Conservation (phyloP, 192 early-diverging fungal species). For the Jimgerdemannia flammicorona region DNA sequence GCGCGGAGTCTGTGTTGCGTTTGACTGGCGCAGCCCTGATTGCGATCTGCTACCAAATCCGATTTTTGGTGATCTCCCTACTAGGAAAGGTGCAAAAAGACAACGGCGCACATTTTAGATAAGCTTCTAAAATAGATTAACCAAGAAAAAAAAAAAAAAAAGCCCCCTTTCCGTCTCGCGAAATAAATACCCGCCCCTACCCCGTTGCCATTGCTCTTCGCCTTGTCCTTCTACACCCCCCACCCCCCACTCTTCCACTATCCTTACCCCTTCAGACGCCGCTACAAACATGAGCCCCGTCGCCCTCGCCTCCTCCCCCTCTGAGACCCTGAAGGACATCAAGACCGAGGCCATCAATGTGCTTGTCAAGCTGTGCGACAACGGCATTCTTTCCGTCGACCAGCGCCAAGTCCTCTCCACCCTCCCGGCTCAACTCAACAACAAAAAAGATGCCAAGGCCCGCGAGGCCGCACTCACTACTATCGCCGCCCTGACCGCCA, state of each 20-base stretch:
- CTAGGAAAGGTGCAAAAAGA: too few species aligned
- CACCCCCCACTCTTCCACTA: slow-evolving; percentile 19
- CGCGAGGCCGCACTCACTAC: slow-evolving; percentile 62
- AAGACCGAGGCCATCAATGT: slow-evolving; percentile 46
- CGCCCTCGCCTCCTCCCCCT: slow-evolving; percentile 32
- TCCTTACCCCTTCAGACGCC: slow-evolving; percentile 3
- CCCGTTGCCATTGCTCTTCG: too few species aligned
- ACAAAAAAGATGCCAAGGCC: slow-evolving; percentile 66
- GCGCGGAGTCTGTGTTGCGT: too few species aligned
- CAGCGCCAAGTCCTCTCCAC: slow-evolving; percentile 55
- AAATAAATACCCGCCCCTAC: too few species aligned
- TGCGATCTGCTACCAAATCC: too few species aligned
- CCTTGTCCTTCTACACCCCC: slow-evolving; percentile 22
- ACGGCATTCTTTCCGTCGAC: slow-evolving; percentile 56
- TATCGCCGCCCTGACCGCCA: slow-evolving; percentile 51
- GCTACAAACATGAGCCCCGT: slow-evolving; percentile 27
- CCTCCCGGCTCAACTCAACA: slow-evolving; percentile 52
- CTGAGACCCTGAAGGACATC: slow-evolving; percentile 43
- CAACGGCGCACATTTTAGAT: too few species aligned
- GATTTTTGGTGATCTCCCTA: too few species aligned
- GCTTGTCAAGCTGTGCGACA: slow-evolving; percentile 52
- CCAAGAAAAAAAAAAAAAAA: too few species aligned
- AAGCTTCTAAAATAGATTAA: too few species aligned
- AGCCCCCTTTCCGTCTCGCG: too few species aligned
- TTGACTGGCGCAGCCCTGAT: too few species aligned